Evolutionary conservation across 2,329 filamentous ascomycete species (phyloP).

Genomic region (Microcyclosporella mali): DNA sequence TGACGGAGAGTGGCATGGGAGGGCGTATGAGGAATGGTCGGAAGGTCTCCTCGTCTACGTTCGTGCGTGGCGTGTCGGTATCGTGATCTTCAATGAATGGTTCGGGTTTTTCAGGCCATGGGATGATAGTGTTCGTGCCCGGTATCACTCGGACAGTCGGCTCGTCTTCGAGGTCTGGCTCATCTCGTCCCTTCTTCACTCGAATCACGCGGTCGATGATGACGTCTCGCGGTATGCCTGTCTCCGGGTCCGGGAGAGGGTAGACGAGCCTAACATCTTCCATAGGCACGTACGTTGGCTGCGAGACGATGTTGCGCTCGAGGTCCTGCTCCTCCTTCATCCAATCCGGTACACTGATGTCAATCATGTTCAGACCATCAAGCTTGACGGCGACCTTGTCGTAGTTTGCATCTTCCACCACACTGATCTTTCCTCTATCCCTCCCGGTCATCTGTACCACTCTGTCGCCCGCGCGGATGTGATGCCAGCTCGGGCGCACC

Average conservation of each 20-base stretch:
- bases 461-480: conserved; percentile 58
- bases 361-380: conserved; percentile 38
- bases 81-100: conserved; percentile 48
- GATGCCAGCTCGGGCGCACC: conserved; percentile 22
- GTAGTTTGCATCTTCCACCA: conserved; percentile 51
- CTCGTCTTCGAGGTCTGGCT: conserved; percentile 14
- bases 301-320: conserved; percentile 24
- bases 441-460: conserved; percentile 73
- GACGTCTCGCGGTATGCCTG: conserved; percentile 63
- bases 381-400: conserved; percentile 33
- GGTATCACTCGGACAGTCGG: conserved; percentile 50
- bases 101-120: conserved; percentile 60
- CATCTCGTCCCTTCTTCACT: conserved; percentile 18
- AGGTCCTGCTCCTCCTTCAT: conserved; percentile 36
- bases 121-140: conserved; percentile 65
- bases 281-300: conserved; percentile 49
- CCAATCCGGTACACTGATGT: conserved; percentile 39
- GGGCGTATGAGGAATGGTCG: conserved; percentile 68
- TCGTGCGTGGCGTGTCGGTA: conserved; percentile 67
- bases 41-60: conserved; percentile 69
- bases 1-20: conserved; percentile 70
- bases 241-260: conserved; percentile 60
- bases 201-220: conserved; percentile 65
- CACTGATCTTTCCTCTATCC: conserved; percentile 77
- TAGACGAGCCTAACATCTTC: conserved; percentile 74